Evolutionary conservation across 257 asterid species (phyloP).

Genomic region (Anisodus tanguticus): DNA sequence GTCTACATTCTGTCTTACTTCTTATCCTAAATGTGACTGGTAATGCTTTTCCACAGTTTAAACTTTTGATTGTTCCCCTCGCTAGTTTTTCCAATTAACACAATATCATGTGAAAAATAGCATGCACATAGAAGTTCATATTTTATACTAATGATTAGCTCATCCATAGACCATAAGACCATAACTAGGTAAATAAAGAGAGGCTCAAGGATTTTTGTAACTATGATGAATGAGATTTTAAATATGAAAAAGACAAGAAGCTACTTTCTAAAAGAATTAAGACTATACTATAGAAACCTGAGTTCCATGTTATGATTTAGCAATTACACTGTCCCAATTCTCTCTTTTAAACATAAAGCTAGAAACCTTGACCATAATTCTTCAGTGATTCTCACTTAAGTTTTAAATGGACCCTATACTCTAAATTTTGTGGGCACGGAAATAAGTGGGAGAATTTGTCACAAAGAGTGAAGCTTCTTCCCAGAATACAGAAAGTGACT

Average conservation of each 20-base stretch:
- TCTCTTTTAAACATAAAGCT: background rate
- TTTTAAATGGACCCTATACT: background rate
- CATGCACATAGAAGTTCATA: background rate
- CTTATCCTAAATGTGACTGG: background rate
- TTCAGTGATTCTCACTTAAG: background rate
- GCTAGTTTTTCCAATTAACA: background rate
- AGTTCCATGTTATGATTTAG: background rate
- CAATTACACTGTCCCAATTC: background rate
- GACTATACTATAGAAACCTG: background rate
- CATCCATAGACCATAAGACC: background rate
- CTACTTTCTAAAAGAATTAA: background rate
- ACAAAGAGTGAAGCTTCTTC: background rate
- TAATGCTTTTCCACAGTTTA: background rate
- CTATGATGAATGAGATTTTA: background rate
- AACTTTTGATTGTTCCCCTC: background rate
- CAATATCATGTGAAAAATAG: background rate
- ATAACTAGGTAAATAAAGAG: background rate
- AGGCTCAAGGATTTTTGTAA: background rate
- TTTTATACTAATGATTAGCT: background rate
- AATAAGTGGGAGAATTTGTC: slow-evolving; percentile 2
- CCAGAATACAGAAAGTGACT: background rate
- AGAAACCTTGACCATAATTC: background rate
- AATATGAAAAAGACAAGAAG: background rate
- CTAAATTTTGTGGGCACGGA: background rate
- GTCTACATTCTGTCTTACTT: background rate